Conservation (phyloP, 129 eudicot genomes). For the Pittosporum tobira region DNA sequence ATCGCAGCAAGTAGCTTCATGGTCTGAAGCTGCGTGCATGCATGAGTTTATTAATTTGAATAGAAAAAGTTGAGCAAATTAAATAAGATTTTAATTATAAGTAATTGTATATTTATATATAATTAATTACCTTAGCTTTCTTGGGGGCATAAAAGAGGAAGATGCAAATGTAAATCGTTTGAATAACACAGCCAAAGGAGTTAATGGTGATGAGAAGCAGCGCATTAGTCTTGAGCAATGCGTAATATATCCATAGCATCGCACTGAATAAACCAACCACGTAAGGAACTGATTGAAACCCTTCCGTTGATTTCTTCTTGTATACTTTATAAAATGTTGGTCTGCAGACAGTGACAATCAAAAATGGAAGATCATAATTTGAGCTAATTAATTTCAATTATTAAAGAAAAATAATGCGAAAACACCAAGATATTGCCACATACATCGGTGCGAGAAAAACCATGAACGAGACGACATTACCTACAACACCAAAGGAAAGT, state of each 20-base stretch:
- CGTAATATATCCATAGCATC: conserved; percentile 88
- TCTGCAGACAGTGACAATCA: conserved; percentile 23
- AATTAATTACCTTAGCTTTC: conserved; percentile 34
- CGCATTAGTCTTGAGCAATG: conserved; percentile 47
- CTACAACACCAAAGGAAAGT: conserved; percentile 22
- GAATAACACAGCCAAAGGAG: conserved; percentile 58
- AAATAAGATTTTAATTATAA: too few relatives aligned
- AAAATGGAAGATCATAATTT: not conserved
- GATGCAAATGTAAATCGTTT: conserved; percentile 51
- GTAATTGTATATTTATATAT: not conserved
- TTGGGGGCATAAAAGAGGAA: conserved; percentile 63
- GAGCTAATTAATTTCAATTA: not conserved
- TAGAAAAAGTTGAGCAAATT: too few relatives aligned
- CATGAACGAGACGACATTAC: conserved; percentile 61
- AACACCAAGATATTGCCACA: conserved; percentile 7
- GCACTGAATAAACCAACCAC: conserved; percentile 71
- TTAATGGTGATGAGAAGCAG: conserved; percentile 75
- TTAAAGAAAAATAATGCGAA: not conserved
- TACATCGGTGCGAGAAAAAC: conserved; percentile 79
- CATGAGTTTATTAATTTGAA: not conserved
- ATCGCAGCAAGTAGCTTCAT: conserved; percentile 35
- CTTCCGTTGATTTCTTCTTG: conserved; percentile 74
- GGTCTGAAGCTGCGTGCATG: conserved; percentile 35
- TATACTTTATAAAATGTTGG: conserved; percentile 78
- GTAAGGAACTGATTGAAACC: conserved; percentile 71